Percentiles rank a stretch among this genome's conserved stretches.
These are phyloP conservation scores for Kurtzmaniella natalensis DNA, from an alignment of 1,139 yeast genomes.

Conservation along the genomic window DNA sequence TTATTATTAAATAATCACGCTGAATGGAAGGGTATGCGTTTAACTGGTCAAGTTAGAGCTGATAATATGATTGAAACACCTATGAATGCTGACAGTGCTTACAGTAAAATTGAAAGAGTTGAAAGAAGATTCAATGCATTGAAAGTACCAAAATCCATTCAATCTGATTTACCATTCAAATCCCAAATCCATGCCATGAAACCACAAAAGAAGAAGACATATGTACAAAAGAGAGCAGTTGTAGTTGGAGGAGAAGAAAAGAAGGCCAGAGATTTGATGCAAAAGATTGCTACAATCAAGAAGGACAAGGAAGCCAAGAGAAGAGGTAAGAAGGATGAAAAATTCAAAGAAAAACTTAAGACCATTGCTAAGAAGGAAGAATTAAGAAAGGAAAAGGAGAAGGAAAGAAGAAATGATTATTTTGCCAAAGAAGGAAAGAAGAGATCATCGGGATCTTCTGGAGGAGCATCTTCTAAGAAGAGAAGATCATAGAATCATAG, in stretches of 20 bases:
- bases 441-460: slow-evolving; percentile 46
- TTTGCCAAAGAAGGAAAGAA: slow-evolving; percentile 72
- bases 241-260: slow-evolving; percentile 89
- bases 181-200: slow-evolving; percentile 87
- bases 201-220: slow-evolving; percentile 80
- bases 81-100: slow-evolving; percentile 60
- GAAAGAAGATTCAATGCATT: slow-evolving; percentile 85
- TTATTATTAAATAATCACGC: slow-evolving; percentile 67
- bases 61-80: slow-evolving; percentile 67
- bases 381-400: slow-evolving; percentile 66
- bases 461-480: slow-evolving; percentile 36
- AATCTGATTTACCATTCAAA: slow-evolving; percentile 79
- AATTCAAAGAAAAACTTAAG: slow-evolving; percentile 71
- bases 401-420: slow-evolving; percentile 81
- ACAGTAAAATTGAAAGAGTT: slow-evolving; percentile 77
- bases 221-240: slow-evolving; percentile 89
- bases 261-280: slow-evolving; percentile 87
- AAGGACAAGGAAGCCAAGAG: slow-evolving; percentile 84
- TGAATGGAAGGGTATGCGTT: slow-evolving; percentile 95
- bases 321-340: slow-evolving; percentile 67
- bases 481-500: slow-evolving; percentile 18
- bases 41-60: slow-evolving; percentile 91
- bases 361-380: slow-evolving; percentile 73
- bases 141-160: slow-evolving; percentile 76
- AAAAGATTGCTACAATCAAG: slow-evolving; percentile 77